phyloP scores from a whole-genome alignment of 176 grass and related monocot genomes.

The Musa schizocarpa region DNA sequence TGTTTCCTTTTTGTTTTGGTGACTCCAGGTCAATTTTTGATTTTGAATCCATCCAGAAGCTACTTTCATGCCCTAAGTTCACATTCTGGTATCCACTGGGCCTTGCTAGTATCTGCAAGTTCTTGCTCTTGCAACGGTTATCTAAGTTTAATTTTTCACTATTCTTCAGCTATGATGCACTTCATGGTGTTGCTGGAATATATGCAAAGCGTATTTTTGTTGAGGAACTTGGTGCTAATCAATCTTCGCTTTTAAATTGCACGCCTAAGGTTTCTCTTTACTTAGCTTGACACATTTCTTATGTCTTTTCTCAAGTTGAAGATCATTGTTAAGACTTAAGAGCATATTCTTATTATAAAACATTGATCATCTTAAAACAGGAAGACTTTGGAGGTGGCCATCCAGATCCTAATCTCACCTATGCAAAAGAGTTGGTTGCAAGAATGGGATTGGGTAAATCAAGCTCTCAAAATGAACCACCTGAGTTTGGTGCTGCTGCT shows the following conservation, averaged over 20 bases:
- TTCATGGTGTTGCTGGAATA: conserved; percentile 90
- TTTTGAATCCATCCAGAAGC: conserved; percentile 77
- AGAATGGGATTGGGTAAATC: conserved; percentile 89
- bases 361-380: conserved; percentile 36
- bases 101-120: conserved; percentile 1
- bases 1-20: not conserved
- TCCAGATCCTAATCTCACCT: conserved; percentile 95
- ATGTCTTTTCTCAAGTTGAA: not conserved
- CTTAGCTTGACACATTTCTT: not conserved
- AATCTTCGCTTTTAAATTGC: conserved; percentile 89
- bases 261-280: conserved; percentile 49
- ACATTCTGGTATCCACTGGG: conserved; percentile 72
- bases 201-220: conserved; percentile 92
- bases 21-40: conserved; percentile 78
- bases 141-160: conserved; percentile 24
- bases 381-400: conserved; percentile 98
- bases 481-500: conserved; percentile 95
- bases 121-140: conserved; percentile 1
- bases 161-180: conserved; percentile 72
- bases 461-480: conserved; percentile 34
- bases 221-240: conserved; percentile 86
- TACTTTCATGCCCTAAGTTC: conserved; percentile 79
- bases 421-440: conserved; percentile 94
- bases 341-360: not conserved
- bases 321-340: not conserved